Evolutionary conservation across 2,329 filamentous ascomycete species (phyloP).

Genomic region (Ophiostoma quercus): DNA sequence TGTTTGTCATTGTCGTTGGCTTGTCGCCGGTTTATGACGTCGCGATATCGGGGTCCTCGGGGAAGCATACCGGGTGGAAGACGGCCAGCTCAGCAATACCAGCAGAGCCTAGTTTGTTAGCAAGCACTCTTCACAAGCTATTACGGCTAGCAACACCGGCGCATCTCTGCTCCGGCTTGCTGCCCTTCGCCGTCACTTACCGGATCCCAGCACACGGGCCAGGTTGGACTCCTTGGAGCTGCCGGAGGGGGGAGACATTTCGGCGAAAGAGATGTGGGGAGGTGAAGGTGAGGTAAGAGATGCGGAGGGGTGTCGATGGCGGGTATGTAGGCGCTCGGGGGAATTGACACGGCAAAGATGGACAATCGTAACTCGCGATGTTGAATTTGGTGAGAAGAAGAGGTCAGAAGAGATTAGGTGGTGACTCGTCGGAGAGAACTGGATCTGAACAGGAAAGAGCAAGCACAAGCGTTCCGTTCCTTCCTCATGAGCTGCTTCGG

Average conservation of each 20-base stretch:
- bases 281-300: not conserved
- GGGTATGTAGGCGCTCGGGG: not conserved
- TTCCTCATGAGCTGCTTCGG: constrained; percentile 16
- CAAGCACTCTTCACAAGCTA: not conserved
- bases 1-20: no score
- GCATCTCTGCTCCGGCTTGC: not conserved
- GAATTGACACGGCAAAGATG: not conserved
- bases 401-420: not conserved
- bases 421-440: constrained; percentile 3
- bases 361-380: not conserved
- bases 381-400: not conserved
- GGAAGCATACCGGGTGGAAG: constrained; percentile 72
- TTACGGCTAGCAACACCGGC: not conserved
- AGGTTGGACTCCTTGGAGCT: constrained; percentile 77
- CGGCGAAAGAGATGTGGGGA: constrained; percentile 25
- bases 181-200: constrained; percentile 44
- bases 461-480: constrained; percentile 10
- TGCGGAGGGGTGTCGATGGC: constrained; percentile 4
- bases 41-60: constrained; percentile 24
- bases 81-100: constrained; percentile 89
- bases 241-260: constrained; percentile 56
- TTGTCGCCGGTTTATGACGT: not conserved
- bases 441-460: not conserved
- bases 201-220: constrained; percentile 85
- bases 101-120: constrained; percentile 61